phyloP scores from a whole-genome alignment of 139 green algal species.

The Haematococcus sp. region DNA sequence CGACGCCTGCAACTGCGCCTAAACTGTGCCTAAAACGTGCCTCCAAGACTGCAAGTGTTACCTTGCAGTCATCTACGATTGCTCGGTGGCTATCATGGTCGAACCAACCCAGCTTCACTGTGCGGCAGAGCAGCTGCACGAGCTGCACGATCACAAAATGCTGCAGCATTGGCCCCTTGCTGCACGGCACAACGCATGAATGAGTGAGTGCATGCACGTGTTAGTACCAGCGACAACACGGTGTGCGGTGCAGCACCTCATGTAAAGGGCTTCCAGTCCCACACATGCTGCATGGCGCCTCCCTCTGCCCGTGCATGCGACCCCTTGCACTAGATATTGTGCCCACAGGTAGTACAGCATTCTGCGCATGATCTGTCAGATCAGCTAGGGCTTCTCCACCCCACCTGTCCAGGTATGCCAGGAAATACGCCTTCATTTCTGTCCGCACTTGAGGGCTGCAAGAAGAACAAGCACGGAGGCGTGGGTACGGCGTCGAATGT shows the following conservation, averaged over 20 bases:
- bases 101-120: slow-evolving; percentile 95
- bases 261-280: too few species aligned
- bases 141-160: slow-evolving; percentile 77
- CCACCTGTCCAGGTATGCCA: slow-evolving; percentile 78
- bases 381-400: neutral
- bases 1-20: too few species aligned
- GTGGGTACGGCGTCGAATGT: too few species aligned
- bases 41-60: slow-evolving; percentile 13
- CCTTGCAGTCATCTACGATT: slow-evolving; percentile 87
- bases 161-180: slow-evolving; percentile 68
- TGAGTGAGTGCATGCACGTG: neutral
- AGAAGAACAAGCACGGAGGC: too few species aligned
- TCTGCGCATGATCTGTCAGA: neutral
- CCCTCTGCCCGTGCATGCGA: too few species aligned
- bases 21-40: too few species aligned
- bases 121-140: slow-evolving; percentile 85
- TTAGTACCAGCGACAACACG: neutral
- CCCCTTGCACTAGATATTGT: too few species aligned
- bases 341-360: slow-evolving; percentile 33
- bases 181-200: slow-evolving; percentile 33
- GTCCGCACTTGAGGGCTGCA: slow-evolving; percentile 52
- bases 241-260: too few species aligned
- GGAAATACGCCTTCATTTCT: slow-evolving; percentile 88
- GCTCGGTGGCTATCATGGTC: slow-evolving; percentile 75
- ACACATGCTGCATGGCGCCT: too few species aligned